These are phyloP conservation scores for Sporothrix phasma DNA, from an alignment of 2,329 filamentous ascomycete genomes.

Conservation along the genomic window DNA sequence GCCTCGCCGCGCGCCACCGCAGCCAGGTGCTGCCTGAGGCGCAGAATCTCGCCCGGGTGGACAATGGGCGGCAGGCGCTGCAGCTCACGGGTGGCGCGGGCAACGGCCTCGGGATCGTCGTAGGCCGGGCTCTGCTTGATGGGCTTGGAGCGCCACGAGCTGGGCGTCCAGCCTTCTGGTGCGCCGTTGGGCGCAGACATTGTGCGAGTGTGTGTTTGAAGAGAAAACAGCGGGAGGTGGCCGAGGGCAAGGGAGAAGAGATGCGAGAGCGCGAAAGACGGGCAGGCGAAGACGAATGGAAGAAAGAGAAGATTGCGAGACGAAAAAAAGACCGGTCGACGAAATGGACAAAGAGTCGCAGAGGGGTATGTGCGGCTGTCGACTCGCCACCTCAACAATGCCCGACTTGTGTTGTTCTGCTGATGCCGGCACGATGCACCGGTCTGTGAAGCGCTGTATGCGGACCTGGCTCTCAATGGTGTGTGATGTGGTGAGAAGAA, in stretches of 20 bases:
- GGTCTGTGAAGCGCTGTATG: background rate
- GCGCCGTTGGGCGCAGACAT: background rate
- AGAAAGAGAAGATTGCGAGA: too few relatives aligned
- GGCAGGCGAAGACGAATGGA: background rate
- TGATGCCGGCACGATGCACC: background rate
- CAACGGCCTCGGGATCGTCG: conserved; percentile 49
- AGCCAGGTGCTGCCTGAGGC: conserved; percentile 65
- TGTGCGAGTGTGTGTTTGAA: conserved; percentile 22
- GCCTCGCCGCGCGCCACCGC: conserved; percentile 86
- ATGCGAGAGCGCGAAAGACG: background rate
- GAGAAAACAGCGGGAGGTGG: too few relatives aligned
- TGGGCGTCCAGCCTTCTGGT: conserved; percentile 42
- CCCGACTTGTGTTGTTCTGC: background rate
- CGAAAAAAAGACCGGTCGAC: background rate
- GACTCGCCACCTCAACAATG: background rate
- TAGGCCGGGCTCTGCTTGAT: conserved; percentile 70
- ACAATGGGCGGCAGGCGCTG: conserved; percentile 65
- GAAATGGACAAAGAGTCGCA: background rate
- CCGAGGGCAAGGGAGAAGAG: background rate
- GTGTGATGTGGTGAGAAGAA: background rate
- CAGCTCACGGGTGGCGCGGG: conserved; percentile 54
- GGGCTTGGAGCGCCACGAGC: conserved; percentile 67
- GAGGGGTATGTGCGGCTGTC: too few relatives aligned
- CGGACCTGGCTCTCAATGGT: background rate
- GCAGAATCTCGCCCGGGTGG: conserved; percentile 68